Evolutionary conservation across 352 stramenopile genomes (phyloP).

Genomic region (Plasmopara halstedii): DNA sequence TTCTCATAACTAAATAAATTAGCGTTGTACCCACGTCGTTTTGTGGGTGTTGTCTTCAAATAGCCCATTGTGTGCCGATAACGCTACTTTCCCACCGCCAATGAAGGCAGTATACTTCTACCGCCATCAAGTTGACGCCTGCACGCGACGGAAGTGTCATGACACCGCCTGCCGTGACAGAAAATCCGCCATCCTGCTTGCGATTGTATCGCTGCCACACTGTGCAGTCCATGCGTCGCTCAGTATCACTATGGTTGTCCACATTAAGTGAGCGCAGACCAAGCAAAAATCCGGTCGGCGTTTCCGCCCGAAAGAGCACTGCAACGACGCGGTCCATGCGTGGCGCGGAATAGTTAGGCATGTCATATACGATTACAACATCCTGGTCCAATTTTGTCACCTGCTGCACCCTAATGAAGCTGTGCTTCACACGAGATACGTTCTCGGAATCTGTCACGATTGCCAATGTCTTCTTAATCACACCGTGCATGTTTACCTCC

Average conservation of each 20-base stretch:
- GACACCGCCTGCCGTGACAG: constrained; percentile 20
- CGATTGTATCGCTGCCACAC: constrained; percentile 26
- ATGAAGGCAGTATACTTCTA: constrained; percentile 31
- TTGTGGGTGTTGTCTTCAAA: no score
- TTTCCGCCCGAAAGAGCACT: constrained; percentile 20
- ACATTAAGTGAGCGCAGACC: constrained; percentile 22
- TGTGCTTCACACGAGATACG: constrained; percentile 27
- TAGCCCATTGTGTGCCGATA: constrained; percentile 11
- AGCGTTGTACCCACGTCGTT: no score
- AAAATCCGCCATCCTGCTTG: constrained; percentile 18
- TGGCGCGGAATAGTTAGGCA: constrained; percentile 23
- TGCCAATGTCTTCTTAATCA: constrained; percentile 23
- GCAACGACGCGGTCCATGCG: constrained; percentile 27
- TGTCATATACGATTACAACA: constrained; percentile 26
- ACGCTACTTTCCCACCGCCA: constrained; percentile 28
- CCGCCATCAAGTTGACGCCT: constrained; percentile 26
- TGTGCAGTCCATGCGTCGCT: constrained; percentile 25
- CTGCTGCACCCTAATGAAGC: constrained; percentile 22
- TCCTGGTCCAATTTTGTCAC: constrained; percentile 26
- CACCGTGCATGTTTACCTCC: constrained; percentile 21
- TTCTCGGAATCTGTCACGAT: constrained; percentile 23
- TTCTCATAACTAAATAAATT: no score
- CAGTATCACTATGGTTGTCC: background rate
- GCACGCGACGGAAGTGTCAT: constrained; percentile 20
- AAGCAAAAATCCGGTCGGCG: constrained; percentile 24